These are phyloP conservation scores for Microthlaspi erraticum DNA, from an alignment of 345 rosid species.

Conservation along the genomic window DNA sequence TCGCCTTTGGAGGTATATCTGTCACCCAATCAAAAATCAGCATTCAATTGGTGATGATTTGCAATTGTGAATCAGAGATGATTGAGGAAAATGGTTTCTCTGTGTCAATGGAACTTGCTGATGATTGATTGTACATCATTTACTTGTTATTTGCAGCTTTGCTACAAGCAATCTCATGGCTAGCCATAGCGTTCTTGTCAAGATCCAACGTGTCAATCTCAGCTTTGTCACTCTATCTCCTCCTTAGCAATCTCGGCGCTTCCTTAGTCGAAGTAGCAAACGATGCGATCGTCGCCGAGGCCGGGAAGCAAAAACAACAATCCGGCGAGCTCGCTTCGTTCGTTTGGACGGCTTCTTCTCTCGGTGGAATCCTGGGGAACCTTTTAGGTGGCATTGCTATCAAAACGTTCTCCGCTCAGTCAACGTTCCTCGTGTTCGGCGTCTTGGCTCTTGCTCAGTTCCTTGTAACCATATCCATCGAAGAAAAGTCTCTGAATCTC, in stretches of 20 bases:
- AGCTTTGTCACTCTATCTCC: conserved; percentile 59
- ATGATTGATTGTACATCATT: not conserved
- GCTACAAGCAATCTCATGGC: conserved; percentile 88
- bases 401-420: conserved; percentile 51
- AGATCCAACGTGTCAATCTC: conserved; percentile 62
- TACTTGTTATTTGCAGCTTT: conserved; percentile 57
- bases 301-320: conserved; percentile 49
- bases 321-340: conserved; percentile 79
- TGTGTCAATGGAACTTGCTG: not conserved
- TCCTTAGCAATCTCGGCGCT: conserved; percentile 87
- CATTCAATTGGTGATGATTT: not conserved
- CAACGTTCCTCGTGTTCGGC: conserved; percentile 66
- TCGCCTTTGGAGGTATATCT: conserved; percentile 78
- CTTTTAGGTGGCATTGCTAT: conserved; percentile 75
- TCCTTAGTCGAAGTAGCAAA: conserved; percentile 91
- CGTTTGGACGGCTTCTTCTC: conserved; percentile 80
- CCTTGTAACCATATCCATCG: conserved; percentile 56
- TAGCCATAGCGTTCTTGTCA: conserved; percentile 67
- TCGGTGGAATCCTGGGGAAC: conserved; percentile 90
- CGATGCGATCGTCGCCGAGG: conserved; percentile 93
- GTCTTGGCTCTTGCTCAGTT: conserved; percentile 60
- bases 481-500: conserved; percentile 69
- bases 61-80: not conserved
- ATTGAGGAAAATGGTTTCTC: not conserved
- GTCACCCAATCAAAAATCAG: not conserved